Conservation (phyloP, 805 yeast species). For the Kluyveromyces aestuarii region DNA sequence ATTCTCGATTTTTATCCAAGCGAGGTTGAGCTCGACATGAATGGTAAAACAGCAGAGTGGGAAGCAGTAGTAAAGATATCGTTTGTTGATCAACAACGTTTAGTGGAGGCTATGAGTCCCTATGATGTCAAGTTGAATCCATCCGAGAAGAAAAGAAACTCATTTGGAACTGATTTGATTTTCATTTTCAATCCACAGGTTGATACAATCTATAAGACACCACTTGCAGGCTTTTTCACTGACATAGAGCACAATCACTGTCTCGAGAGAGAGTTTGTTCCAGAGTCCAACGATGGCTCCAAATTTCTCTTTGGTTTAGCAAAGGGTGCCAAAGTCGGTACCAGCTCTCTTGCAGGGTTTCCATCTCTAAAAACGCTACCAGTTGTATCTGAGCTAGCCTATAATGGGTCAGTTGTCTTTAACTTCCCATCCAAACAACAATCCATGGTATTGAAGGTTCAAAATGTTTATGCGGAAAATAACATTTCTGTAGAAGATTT, state of each 20-base stretch:
- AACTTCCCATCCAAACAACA: conserved; percentile 79
- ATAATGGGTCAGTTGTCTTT: conserved; percentile 66
- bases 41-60: conserved; percentile 95
- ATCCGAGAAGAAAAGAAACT: conserved; percentile 67
- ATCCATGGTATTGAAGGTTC: conserved; percentile 61
- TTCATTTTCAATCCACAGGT: conserved; percentile 73
- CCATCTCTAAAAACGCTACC: conserved; percentile 73
- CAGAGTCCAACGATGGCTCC: conserved; percentile 38
- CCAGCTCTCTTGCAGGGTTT: conserved; percentile 76
- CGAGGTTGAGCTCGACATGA: conserved; percentile 79
- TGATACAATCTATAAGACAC: conserved; percentile 57
- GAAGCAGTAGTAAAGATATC: conserved; percentile 92
- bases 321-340: conserved; percentile 60
- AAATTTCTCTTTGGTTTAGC: conserved; percentile 47
- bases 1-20: conserved; percentile 85
- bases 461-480: conserved; percentile 39
- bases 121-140: conserved; percentile 50
- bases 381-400: conserved; percentile 41
- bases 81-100: conserved; percentile 77
- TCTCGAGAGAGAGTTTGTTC: conserved; percentile 45
- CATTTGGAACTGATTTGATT: conserved; percentile 58
- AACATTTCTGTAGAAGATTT: conserved; percentile 54
- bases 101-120: conserved; percentile 65
- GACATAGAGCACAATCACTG: conserved; percentile 78
- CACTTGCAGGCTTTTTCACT: conserved; percentile 65